Evolutionary conservation across 306 rosid species (phyloP).

Genomic region (Ammopiptanthus mongolicus): DNA sequence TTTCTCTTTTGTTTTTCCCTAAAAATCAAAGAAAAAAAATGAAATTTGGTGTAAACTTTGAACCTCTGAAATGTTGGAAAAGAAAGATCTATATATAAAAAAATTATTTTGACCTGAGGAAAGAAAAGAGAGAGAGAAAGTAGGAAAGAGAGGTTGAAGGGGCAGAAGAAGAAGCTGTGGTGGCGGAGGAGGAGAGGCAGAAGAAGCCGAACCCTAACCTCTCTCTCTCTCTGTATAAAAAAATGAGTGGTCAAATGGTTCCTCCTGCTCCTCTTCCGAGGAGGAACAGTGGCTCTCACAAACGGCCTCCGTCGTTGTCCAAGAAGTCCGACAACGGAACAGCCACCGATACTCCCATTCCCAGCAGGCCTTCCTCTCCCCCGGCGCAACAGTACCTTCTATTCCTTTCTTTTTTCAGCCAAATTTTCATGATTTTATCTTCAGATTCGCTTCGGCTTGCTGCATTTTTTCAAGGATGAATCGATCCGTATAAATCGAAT

Average conservation of each 20-base stretch:
- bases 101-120: background rate
- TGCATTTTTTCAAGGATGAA: background rate
- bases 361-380: conserved; percentile 70
- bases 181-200: background rate
- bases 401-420: background rate
- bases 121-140: background rate
- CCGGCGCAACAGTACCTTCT: conserved; percentile 35
- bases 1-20: too few species aligned
- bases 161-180: background rate
- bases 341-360: conserved; percentile 37
- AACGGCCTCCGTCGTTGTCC: conserved; percentile 46
- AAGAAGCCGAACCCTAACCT: background rate
- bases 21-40: background rate
- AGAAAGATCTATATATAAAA: background rate
- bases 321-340: conserved; percentile 53
- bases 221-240: background rate
- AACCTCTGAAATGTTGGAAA: background rate
- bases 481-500: background rate
- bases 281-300: conserved; percentile 45
- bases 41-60: background rate
- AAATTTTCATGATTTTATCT: background rate
- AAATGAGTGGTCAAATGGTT: conserved; percentile 63
- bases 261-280: conserved; percentile 23
- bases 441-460: background rate
- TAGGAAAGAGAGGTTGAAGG: background rate